A percentile compares a stretch with the other conserved stretches of the same genome.
Conservation (phyloP, 2,329 filamentous ascomycete genomes). For the Zasmidium angulare region DNA sequence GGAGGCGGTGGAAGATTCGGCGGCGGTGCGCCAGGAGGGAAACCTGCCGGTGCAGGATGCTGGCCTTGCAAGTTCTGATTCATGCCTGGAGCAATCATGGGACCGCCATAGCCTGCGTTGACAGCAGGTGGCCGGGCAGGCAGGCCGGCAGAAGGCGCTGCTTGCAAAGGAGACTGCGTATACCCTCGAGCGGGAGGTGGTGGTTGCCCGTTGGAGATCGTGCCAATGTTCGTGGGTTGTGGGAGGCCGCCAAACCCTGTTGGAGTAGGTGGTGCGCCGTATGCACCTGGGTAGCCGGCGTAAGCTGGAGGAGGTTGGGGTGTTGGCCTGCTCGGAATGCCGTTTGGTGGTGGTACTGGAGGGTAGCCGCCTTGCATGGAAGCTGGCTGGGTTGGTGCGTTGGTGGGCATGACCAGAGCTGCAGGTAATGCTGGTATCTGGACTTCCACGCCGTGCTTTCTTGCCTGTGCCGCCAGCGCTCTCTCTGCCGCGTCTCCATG, state of each 20-base stretch:
- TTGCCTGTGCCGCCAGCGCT: conserved; percentile 85
- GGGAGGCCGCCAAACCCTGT: conserved; percentile 17
- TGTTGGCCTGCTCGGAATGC: conserved; percentile 34
- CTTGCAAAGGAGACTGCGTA: conserved; percentile 53
- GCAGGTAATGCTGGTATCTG: conserved; percentile 74
- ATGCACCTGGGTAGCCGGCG: conserved; percentile 8
- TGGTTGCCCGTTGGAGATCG: conserved; percentile 13
- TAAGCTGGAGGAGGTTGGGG: conserved; percentile 22
- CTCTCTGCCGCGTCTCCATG: conserved; percentile 94
- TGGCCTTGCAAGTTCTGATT: conserved; percentile 36
- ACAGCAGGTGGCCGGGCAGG: conserved; percentile 70
- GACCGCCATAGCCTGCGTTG: conserved; percentile 67
- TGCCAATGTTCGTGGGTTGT: conserved; percentile 16
- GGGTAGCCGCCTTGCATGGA: conserved; percentile 37
- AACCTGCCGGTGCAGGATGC: conserved; percentile 27
- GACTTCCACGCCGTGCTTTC: conserved; percentile 88
- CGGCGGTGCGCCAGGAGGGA: conserved; percentile 41
- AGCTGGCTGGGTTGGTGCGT: conserved; percentile 43
- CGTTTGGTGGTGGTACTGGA: conserved; percentile 37
- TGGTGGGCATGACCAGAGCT: conserved; percentile 60
- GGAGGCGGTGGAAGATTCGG: conserved; percentile 46
- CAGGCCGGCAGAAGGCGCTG: conserved; percentile 59
- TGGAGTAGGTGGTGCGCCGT: conserved; percentile 19
- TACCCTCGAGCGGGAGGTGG: conserved; percentile 25
- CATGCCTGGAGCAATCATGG: conserved; percentile 50